Evolutionary conservation across 2,329 filamentous ascomycete genomes (phyloP).

Genomic region (Biscogniauxia sp.): DNA sequence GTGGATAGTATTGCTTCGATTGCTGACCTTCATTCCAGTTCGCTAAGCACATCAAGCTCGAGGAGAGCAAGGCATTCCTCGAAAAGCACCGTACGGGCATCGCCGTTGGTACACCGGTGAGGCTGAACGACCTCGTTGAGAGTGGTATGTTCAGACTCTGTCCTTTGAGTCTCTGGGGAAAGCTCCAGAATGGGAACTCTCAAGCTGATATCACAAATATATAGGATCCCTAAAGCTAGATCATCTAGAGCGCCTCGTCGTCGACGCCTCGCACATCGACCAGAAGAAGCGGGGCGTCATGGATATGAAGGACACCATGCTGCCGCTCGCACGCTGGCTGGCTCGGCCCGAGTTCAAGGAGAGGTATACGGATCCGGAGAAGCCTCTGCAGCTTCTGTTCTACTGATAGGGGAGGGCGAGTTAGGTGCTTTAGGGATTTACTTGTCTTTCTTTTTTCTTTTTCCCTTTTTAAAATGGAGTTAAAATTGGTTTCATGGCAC

Average conservation of each 20-base stretch:
- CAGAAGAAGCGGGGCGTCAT: constrained; percentile 90
- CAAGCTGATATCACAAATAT: constrained; percentile 12
- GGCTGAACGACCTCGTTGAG: constrained; percentile 78
- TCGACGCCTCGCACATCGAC: constrained; percentile 92
- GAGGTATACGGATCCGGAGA: constrained; percentile 60
- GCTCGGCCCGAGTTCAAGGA: constrained; percentile 68
- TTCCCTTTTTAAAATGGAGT: too few relatives aligned
- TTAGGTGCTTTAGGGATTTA: too few relatives aligned
- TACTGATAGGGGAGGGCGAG: constrained; percentile 43
- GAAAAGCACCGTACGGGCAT: constrained; percentile 72
- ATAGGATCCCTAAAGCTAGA: constrained; percentile 67
- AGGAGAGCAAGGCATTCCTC: constrained; percentile 78
- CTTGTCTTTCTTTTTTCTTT: too few relatives aligned
- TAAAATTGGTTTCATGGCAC: not conserved
- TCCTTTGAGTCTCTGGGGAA: not conserved
- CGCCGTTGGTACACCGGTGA: constrained; percentile 83
- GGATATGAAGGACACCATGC: constrained; percentile 91
- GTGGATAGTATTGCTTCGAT: not conserved
- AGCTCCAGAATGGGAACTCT: constrained; percentile 5
- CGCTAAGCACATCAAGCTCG: constrained; percentile 95
- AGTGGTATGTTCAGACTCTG: constrained; percentile 55
- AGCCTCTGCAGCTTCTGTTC: constrained; percentile 61
- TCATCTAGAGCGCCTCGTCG: constrained; percentile 73
- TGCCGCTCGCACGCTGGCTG: constrained; percentile 75
- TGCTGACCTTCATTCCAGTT: constrained; percentile 50